Evolutionary conservation across 2,329 filamentous ascomycete genomes (phyloP), one percentile per base, ranked within the genome.

Genomic region (Dothidotthia symphoricarpi): DNA sequence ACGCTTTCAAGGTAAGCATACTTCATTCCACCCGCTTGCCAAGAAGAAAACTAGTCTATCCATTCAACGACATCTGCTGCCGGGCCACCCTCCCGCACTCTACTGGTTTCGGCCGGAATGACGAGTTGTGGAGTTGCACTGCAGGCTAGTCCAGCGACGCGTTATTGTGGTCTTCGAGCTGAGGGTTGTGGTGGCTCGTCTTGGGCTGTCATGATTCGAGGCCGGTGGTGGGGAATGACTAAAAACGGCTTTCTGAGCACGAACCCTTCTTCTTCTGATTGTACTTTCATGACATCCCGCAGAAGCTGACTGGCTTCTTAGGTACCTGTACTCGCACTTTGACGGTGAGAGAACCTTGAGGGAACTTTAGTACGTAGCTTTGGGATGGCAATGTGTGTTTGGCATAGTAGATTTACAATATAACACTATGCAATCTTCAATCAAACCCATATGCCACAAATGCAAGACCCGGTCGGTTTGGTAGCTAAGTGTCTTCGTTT

Each of bases 21-120:
- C 16, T 33, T 26, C 41, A 36, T 34, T 30, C 31, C 43, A 17
- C 30, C 31, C 36, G 33, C 49, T 53, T 55, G 68, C 66, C 54
- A 76, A 72, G 75, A 79, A 76, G 76, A 77, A 74, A 76, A 70
- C 72, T 65, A 78, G 75, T 78, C 73, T 75, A 79, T 79, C 76
- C 76, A 78, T 79, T 79, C 76, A 75, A 78, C 66, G 75, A 78
- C 76, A 74, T 76, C 56, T 68, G 70, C 71, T 65, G 73, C 82
- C 83, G 74, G 85, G 81, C 78, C 77, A 81, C 78, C 72, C 85
- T 87, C 76, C 78, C 83, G 67, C 80, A 86, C 83, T 78, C 65
- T 72, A 88, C 80, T 59, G 51, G 65, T 44, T 42, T 66, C 56
- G 67, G 61, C 60, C 69, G 75, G 72, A 69, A 87, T 75, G 83